A percentile compares a stretch with the other conserved stretches of the same genome.
phyloP scores from a whole-genome alignment of 305 asterid genomes.

The Withania somnifera region DNA sequence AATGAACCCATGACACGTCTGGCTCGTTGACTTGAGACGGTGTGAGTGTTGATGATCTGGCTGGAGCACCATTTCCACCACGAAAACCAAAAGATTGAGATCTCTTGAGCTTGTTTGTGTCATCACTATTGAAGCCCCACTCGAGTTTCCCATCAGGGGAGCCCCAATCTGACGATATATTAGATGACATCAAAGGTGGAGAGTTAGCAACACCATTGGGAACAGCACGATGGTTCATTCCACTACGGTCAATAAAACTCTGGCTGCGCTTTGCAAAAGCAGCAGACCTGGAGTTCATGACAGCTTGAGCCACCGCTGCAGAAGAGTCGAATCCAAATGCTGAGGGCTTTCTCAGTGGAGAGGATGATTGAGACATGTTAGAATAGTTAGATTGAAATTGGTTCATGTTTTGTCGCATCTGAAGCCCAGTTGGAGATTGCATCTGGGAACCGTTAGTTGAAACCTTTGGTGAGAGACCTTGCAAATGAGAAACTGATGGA shows the following conservation, averaged over 20 bases:
- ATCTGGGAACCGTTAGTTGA: conserved; percentile 3
- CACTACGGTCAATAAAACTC: conserved; percentile 54
- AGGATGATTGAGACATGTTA: conserved; percentile 38
- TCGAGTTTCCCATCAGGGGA: conserved; percentile 19
- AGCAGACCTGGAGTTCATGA: conserved; percentile 75
- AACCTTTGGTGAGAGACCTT: conserved; percentile 18
- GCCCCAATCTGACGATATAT: conserved; percentile 13
- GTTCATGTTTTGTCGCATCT: conserved; percentile 52
- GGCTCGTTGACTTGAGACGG: conserved; percentile 18
- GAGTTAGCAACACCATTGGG: neutral
- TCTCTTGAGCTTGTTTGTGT: conserved; percentile 13
- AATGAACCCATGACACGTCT: conserved; percentile 41
- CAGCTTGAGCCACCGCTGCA: conserved; percentile 75
- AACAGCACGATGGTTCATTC: conserved; percentile 5
- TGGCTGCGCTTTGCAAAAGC: conserved; percentile 77
- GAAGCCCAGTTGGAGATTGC: conserved; percentile 42
- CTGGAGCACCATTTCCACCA: conserved; percentile 1
- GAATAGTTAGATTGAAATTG: conserved; percentile 74
- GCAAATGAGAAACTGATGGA: conserved; percentile 45
- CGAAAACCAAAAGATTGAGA: conserved; percentile 20
- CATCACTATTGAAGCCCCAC: conserved; percentile 17
- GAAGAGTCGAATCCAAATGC: conserved; percentile 64
- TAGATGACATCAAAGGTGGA: conserved; percentile 4
- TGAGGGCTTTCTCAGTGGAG: conserved; percentile 37
- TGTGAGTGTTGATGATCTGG: neutral